Evolutionary conservation across 768 basidiomycete genomes (phyloP).

Genomic region (Tylopilus balloui): DNA sequence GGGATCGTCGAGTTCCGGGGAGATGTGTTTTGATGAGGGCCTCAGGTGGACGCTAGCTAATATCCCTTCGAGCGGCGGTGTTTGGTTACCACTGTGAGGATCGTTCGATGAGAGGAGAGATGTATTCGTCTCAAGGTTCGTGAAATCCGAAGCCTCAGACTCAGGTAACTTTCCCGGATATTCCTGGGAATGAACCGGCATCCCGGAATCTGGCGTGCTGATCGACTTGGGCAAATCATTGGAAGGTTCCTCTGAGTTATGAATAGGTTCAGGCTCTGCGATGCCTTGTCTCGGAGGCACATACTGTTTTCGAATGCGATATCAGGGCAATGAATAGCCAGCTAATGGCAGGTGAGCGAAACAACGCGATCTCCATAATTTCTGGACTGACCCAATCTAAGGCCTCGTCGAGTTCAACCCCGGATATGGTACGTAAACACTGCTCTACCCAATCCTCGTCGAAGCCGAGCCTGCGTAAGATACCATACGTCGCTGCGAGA

Average conservation of each 20-base stretch:
- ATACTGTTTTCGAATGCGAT: constrained; percentile 47
- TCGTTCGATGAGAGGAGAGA: constrained; percentile 36
- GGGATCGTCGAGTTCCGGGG: constrained; percentile 48
- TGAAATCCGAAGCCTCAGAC: constrained; percentile 3
- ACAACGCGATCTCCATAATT: not conserved
- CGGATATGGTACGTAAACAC: constrained; percentile 61
- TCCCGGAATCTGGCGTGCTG: constrained; percentile 3
- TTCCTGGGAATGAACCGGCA: not conserved
- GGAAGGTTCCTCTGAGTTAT: constrained; percentile 10
- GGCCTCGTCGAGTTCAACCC: constrained; percentile 81
- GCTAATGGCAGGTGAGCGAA: constrained; percentile 37
- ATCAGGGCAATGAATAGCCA: constrained; percentile 59
- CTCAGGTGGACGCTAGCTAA: constrained; percentile 5
- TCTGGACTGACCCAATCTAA: constrained; percentile 74
- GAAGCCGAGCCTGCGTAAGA: constrained; percentile 75
- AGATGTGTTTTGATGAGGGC: constrained; percentile 28
- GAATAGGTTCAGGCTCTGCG: constrained; percentile 1
- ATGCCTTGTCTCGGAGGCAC: constrained; percentile 3
- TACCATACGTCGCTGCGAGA: constrained; percentile 77
- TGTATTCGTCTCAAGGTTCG: constrained; percentile 39
- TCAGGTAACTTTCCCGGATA: not conserved
- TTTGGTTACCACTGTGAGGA: not conserved
- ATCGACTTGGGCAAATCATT: constrained; percentile 10
- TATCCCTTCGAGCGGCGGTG: constrained; percentile 3
- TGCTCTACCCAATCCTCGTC: constrained; percentile 61